Conservation (phyloP, 2,329 filamentous ascomycete genomes). For the Tolypocladium tundrense region DNA sequence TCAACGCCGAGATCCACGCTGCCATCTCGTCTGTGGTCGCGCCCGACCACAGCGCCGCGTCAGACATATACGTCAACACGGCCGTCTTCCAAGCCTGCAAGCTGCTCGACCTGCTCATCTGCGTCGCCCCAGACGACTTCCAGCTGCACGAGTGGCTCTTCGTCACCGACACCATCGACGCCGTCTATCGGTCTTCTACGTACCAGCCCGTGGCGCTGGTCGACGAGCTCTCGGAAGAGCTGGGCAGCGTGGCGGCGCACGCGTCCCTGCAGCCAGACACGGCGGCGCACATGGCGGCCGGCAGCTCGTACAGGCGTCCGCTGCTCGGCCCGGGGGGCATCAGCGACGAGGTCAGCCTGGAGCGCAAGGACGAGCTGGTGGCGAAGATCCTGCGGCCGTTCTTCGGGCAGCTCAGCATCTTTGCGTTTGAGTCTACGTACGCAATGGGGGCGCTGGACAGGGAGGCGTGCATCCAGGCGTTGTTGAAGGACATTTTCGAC, state of each 20-base stretch:
- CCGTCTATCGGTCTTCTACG: slow-evolving; percentile 68
- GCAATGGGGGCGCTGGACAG: slow-evolving; percentile 63
- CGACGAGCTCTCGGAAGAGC: slow-evolving; percentile 72
- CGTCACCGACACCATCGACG: slow-evolving; percentile 92
- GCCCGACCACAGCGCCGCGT: slow-evolving; percentile 49
- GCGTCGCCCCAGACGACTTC: slow-evolving; percentile 86
- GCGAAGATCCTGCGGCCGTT: slow-evolving; percentile 76
- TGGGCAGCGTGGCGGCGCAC: slow-evolving; percentile 38
- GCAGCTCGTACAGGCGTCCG: slow-evolving; percentile 31
- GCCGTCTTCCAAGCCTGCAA: slow-evolving; percentile 88
- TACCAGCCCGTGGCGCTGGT: slow-evolving; percentile 66
- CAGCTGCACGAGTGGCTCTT: slow-evolving; percentile 98
- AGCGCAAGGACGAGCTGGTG: slow-evolving; percentile 59
- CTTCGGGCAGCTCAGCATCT: slow-evolving; percentile 85
- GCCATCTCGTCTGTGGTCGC: slow-evolving; percentile 67
- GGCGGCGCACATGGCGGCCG: slow-evolving; percentile 23
- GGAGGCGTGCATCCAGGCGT: slow-evolving; percentile 49
- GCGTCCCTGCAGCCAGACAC: slow-evolving; percentile 24
- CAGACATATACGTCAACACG: slow-evolving; percentile 65
- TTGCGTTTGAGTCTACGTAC: slow-evolving; percentile 87
- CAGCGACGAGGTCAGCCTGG: slow-evolving; percentile 43
- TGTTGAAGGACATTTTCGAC: slow-evolving; percentile 71
- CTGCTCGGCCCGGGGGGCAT: slow-evolving; percentile 43
- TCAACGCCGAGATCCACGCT: slow-evolving; percentile 76
- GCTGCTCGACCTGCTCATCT: slow-evolving; percentile 78